phyloP scores from a whole-genome alignment of 371 early-diverging fungal genomes.

The Apophysomyces trapeziformis region DNA sequence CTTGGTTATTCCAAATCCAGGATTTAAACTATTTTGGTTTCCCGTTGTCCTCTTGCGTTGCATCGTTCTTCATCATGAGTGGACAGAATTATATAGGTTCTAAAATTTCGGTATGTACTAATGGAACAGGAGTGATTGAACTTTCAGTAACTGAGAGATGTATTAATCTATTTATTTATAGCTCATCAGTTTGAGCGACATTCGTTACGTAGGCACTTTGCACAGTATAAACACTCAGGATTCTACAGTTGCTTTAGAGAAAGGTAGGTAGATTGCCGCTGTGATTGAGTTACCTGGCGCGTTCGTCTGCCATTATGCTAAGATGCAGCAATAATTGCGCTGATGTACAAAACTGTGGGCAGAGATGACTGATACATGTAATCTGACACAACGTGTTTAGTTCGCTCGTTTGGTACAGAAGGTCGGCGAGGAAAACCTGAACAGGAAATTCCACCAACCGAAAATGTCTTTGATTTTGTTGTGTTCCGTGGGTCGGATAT shows the following conservation, averaged over 20 bases:
- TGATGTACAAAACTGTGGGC: background rate
- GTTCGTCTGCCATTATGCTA: background rate
- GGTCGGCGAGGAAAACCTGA: constrained; percentile 79
- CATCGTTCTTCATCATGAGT: constrained; percentile 50
- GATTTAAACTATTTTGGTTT: background rate
- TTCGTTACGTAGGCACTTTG: constrained; percentile 92
- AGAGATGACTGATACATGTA: background rate
- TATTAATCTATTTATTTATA: constrained; percentile 14
- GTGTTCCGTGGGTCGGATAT: constrained; percentile 94
- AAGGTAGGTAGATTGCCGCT: constrained; percentile 64
- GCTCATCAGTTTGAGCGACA: constrained; percentile 88
- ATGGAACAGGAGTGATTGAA: background rate
- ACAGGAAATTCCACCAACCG: constrained; percentile 84
- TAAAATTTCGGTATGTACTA: constrained; percentile 61
- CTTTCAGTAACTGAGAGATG: background rate
- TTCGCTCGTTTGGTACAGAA: constrained; percentile 86
- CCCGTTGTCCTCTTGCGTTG: constrained; percentile 8
- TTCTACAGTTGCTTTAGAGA: constrained; percentile 88
- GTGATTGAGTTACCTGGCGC: background rate
- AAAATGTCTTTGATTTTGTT: constrained; percentile 88
- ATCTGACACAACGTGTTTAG: constrained; percentile 32
- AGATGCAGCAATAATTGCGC: background rate
- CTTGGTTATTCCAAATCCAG: too few species aligned
- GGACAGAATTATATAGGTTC: constrained; percentile 74
- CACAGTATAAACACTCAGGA: constrained; percentile 88